phyloP scores from a whole-genome alignment of 805 yeast species.

The Wickerhamomyces tratensis region DNA sequence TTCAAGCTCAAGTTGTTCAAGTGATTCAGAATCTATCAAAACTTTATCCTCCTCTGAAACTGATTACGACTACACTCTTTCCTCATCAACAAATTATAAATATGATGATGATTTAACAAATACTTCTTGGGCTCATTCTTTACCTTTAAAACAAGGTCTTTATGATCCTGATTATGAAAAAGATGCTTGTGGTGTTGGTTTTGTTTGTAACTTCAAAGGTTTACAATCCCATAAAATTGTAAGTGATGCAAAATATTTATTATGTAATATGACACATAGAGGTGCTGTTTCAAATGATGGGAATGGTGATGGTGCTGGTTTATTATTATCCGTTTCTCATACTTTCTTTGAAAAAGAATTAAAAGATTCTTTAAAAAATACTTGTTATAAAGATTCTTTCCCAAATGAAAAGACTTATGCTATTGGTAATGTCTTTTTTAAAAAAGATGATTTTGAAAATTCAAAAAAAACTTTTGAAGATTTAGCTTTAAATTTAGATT shows the following conservation, averaged over 20 bases:
- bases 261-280: constrained; percentile 97
- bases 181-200: constrained; percentile 99
- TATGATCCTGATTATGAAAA: constrained; percentile 91
- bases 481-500: constrained; percentile 67
- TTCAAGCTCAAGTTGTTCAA: too few species aligned
- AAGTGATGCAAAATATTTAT: constrained; percentile 76
- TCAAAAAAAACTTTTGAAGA: constrained; percentile 73
- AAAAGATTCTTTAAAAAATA: constrained; percentile 35
- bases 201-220: constrained; percentile 91
- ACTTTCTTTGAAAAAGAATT: constrained; percentile 76
- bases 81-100: constrained; percentile 23
- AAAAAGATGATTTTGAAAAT: constrained; percentile 63
- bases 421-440: constrained; percentile 89
- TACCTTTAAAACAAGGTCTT: constrained; percentile 81
- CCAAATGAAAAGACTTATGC: constrained; percentile 87
- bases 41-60: neutral
- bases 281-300: constrained; percentile 97
- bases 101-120: constrained; percentile 74
- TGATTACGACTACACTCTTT: constrained; percentile 6
- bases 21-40: too few species aligned
- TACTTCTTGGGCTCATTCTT: constrained; percentile 84
- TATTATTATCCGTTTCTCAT: constrained; percentile 87
- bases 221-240: constrained; percentile 81
- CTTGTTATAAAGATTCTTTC: constrained; percentile 19
- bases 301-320: constrained; percentile 99